These are phyloP conservation scores for Trichoderma koningii DNA, from an alignment of 2,329 filamentous ascomycete genomes.

Conservation along the genomic window DNA sequence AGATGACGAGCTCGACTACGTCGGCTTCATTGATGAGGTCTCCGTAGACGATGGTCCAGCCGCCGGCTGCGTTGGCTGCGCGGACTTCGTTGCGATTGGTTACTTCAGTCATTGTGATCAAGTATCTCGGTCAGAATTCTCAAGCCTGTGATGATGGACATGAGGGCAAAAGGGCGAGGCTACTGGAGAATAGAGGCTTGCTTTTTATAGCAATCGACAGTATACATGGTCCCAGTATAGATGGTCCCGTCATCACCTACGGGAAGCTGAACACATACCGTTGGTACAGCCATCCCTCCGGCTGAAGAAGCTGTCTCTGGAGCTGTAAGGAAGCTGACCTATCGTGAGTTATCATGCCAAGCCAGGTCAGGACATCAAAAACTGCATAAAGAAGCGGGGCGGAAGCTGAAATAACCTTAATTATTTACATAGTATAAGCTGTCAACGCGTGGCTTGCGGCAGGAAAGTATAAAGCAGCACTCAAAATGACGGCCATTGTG, in stretches of 20 bases:
- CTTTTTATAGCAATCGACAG: no score
- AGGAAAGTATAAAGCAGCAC: background rate
- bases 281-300: background rate
- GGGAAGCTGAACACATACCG: background rate
- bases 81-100: background rate
- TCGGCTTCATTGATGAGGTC: background rate
- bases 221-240: no score
- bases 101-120: background rate
- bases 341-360: background rate
- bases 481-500: background rate
- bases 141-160: no score
- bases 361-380: background rate
- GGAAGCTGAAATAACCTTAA: constrained; percentile 4
- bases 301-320: background rate
- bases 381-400: background rate
- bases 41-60: background rate
- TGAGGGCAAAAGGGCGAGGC: no score
- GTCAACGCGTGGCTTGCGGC: background rate
- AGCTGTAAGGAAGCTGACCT: background rate
- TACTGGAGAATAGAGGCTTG: no score
- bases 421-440: background rate
- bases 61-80: background rate
- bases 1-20: background rate
- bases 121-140: no score
- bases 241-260: no score